Evolutionary conservation across 1,139 yeast species (phyloP).

Genomic region (Debaryomyces singareniensis): DNA sequence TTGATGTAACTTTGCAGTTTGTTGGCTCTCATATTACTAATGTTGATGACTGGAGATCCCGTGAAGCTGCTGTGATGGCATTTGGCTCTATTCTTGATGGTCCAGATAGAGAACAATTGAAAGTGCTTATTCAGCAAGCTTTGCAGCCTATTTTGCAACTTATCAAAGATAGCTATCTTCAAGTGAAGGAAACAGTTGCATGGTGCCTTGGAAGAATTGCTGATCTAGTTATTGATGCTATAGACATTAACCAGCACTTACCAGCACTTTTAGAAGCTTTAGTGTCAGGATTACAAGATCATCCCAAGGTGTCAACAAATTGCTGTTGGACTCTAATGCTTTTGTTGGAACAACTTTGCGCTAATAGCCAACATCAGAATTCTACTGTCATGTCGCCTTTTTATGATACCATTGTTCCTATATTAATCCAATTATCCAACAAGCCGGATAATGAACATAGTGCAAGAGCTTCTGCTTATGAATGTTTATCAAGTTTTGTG

Average conservation of each 20-base stretch:
- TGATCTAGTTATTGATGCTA: conserved; percentile 75
- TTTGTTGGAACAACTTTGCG: conserved; percentile 74
- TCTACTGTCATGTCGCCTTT: conserved; percentile 68
- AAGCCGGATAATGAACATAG: conserved; percentile 77
- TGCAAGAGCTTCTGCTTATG: conserved; percentile 94
- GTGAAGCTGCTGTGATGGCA: conserved; percentile 99
- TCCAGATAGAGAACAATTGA: conserved; percentile 72
- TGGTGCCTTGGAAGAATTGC: conserved; percentile 98
- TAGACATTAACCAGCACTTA: conserved; percentile 57
- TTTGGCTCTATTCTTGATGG: conserved; percentile 96
- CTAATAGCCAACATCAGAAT: conserved; percentile 47
- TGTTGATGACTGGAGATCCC: conserved; percentile 60
- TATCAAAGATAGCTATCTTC: conserved; percentile 68
- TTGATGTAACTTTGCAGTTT: conserved; percentile 76
- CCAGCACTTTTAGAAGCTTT: conserved; percentile 70
- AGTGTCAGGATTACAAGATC: conserved; percentile 73
- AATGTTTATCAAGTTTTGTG: conserved; percentile 81
- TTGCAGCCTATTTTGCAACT: conserved; percentile 67
- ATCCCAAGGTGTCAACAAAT: conserved; percentile 88
- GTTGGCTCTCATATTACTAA: conserved; percentile 68
- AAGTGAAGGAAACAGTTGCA: conserved; percentile 94
- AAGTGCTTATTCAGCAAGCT: conserved; percentile 69
- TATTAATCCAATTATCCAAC: conserved; percentile 61
- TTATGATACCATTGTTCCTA: conserved; percentile 63
- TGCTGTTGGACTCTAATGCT: conserved; percentile 97